A percentile compares a stretch with the other conserved stretches of the same genome.
Conservation (phyloP, 371 early-diverging fungal species). For the Saksenaea vasiformis region DNA sequence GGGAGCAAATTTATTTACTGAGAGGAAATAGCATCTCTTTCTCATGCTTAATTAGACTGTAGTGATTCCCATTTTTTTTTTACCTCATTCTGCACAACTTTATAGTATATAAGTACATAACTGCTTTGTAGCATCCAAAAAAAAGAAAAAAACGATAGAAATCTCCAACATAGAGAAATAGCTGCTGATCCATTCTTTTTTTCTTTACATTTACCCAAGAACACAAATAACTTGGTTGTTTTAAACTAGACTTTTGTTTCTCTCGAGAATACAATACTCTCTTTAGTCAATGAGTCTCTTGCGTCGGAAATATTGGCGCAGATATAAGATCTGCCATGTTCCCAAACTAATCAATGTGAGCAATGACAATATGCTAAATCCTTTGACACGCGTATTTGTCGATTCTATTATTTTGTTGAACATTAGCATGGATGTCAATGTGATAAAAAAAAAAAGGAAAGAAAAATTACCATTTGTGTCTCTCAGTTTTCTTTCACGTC, state of each 20-base stretch:
- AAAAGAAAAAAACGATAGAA: too few species aligned
- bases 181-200: neutral
- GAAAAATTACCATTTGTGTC: slow-evolving; percentile 76
- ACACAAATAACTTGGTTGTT: neutral
- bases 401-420: too few species aligned
- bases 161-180: neutral
- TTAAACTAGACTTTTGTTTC: neutral
- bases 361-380: slow-evolving; percentile 74
- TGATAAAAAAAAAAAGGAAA: slow-evolving; percentile 7
- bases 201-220: neutral
- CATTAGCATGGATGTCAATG: too few species aligned
- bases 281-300: slow-evolving; percentile 80
- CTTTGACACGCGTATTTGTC: slow-evolving; percentile 82
- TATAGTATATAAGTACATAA: too few species aligned
- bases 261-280: neutral
- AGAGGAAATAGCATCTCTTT: too few species aligned
- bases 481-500: slow-evolving; percentile 75
- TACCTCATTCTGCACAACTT: too few species aligned
- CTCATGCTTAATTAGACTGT: too few species aligned
- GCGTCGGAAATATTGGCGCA: slow-evolving; percentile 82
- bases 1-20: neutral
- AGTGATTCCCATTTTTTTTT: too few species aligned
- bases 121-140: too few species aligned
- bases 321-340: slow-evolving; percentile 81
- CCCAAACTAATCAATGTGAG: slow-evolving; percentile 68